Evolutionary conservation across 345 rosid genomes (phyloP), one percentile per base, ranked within the genome.

Genomic region (Mangifera indica): DNA sequence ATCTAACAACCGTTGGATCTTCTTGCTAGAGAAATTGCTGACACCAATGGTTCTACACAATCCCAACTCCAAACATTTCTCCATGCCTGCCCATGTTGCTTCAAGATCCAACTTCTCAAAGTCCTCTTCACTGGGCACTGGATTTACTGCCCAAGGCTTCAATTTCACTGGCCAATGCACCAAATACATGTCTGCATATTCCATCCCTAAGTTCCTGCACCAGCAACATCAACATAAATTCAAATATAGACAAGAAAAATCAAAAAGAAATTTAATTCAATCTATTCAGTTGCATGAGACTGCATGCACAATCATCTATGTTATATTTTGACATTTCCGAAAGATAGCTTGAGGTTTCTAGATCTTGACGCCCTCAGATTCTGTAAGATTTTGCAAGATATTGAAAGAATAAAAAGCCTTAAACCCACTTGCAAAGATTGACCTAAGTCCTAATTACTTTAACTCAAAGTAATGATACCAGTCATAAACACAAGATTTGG

Each of bases 131-230:
- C 77, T 71, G 1, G 94, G 96, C 37, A 90, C 78, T 8, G 94
- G 72, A 20, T 74, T 51, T 26, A 18, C 52, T 9, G 76, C 84
- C 87, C 89, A 81, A 18, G 94, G 94, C 83, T 88, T 91, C 77
- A 90, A 77, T 81, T 86, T 93, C 73, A 93, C 79, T 4, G 98
- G 98, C 97, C 97, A 93, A 73, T 93, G 98, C 77, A 93, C 96
- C 83, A 93, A 73, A 66, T 93, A 93, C 92, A 87, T 81, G 79
- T 93, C 98, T 60, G 84, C 12, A 63, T 86, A 86, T 63, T 93
- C 96, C 87, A 91, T 83, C 24, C 86, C 87, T 87, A 87, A 42
- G 17, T 71, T 84, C 87, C 97, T 91, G 64, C 57, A 66, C 32
- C 32, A 29, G 32, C 3, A 29, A 29, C 32, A 29, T 29, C 2